Evolutionary conservation across 768 basidiomycete species (phyloP).

Genomic region (Rhodocollybia butyracea): DNA sequence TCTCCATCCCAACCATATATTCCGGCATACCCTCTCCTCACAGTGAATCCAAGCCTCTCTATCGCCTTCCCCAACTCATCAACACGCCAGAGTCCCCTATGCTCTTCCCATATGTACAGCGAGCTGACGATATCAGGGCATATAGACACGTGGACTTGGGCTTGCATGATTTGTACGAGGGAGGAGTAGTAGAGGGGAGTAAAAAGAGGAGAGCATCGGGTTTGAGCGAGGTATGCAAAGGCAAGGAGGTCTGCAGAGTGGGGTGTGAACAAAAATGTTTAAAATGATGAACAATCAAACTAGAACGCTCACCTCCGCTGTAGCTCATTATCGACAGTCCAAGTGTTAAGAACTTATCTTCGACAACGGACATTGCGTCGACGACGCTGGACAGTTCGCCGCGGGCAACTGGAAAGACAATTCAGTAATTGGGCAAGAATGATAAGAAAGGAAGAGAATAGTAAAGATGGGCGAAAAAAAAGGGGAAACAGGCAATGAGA

Average conservation of each 20-base stretch:
- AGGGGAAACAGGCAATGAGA: too few species aligned
- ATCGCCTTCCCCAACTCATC: background rate
- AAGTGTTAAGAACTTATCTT: background rate
- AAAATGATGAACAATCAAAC: background rate
- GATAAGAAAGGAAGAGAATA: background rate
- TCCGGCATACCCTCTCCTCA: too few species aligned
- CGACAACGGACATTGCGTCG: background rate
- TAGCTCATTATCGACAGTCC: too few species aligned
- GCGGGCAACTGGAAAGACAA: background rate
- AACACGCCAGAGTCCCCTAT: background rate
- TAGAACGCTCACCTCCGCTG: background rate
- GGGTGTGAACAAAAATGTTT: background rate
- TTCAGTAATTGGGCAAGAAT: background rate
- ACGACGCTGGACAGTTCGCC: background rate
- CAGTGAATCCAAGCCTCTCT: background rate
- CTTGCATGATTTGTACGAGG: conserved; percentile 47
- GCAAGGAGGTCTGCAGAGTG: conserved; percentile 55
- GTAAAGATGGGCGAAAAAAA: background rate
- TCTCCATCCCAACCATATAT: background rate
- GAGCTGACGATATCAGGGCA: background rate
- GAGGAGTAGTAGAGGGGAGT: conserved; percentile 65
- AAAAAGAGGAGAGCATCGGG: conserved; percentile 69
- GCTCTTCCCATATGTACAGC: background rate
- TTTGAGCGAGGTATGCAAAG: conserved; percentile 81
- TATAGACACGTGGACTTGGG: conserved; percentile 37